Percentiles rank a stretch among this genome's conserved stretches.
Conservation (phyloP, 805 yeast genomes). For the Saturnispora quitensis region DNA sequence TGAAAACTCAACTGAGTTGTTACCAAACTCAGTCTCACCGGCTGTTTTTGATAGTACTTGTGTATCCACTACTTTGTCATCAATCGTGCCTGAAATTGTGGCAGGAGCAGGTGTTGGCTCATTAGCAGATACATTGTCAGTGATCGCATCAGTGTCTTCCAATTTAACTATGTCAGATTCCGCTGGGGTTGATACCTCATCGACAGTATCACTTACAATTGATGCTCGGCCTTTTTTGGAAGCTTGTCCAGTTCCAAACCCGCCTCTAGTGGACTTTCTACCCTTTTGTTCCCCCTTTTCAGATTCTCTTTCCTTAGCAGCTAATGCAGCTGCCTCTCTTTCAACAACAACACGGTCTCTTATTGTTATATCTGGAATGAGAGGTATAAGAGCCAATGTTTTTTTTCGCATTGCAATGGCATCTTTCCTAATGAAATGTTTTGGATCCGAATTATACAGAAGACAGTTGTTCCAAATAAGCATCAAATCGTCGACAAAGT, state of each 20-base stretch:
- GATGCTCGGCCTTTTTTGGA: constrained; percentile 28
- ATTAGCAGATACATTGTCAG: background rate
- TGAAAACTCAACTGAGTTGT: background rate
- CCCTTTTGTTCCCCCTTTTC: constrained; percentile 21
- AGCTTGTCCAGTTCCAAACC: constrained; percentile 21
- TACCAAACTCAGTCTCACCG: background rate
- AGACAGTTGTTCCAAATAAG: constrained; percentile 93
- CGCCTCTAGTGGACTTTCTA: constrained; percentile 27
- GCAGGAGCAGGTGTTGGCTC: background rate
- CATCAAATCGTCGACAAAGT: constrained; percentile 92
- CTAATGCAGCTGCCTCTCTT: constrained; percentile 42
- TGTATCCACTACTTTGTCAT: background rate
- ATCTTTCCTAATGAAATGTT: constrained; percentile 81
- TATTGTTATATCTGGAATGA: constrained; percentile 82
- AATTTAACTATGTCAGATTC: background rate
- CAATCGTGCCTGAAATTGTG: background rate
- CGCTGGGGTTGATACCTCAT: background rate
- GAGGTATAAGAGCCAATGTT: constrained; percentile 62
- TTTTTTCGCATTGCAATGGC: constrained; percentile 95
- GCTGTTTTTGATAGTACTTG: background rate
- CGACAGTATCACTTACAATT: background rate
- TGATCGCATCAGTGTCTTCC: background rate
- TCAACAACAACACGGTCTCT: constrained; percentile 67
- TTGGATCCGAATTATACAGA: constrained; percentile 89
- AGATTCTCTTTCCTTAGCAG: constrained; percentile 27